phyloP scores from a whole-genome alignment of 495 filamentous ascomycete genomes.

The Xylaria palmicola region DNA sequence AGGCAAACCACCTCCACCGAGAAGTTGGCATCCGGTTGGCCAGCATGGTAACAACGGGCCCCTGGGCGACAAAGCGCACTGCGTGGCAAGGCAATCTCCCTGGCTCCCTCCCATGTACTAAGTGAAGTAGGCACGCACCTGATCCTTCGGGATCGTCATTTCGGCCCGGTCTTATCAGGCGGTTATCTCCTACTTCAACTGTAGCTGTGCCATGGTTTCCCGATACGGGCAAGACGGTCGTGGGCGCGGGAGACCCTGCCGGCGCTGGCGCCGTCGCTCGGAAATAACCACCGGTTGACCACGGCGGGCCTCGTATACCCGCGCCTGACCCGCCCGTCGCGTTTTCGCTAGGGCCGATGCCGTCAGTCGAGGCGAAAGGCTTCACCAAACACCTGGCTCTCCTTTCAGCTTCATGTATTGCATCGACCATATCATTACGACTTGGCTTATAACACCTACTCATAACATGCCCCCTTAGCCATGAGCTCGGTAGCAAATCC shows the following conservation, averaged over 20 bases:
- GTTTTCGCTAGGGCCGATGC: conserved; percentile 2
- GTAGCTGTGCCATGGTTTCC: background rate
- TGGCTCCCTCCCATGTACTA: too few species aligned
- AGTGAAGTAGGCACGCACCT: too few species aligned
- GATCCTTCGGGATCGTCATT: too few species aligned
- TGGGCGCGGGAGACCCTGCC: too few species aligned
- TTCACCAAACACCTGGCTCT: background rate
- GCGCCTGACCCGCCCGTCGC: conserved; percentile 6
- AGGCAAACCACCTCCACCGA: too few species aligned
- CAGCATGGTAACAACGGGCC: too few species aligned
- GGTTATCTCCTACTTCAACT: background rate
- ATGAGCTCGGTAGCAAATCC: background rate
- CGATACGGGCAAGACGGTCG: conserved; percentile 1
- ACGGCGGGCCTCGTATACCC: conserved; percentile 2
- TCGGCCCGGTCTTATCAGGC: background rate
- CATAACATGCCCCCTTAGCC: background rate
- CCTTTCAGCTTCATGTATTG: background rate
- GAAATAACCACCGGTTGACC: conserved; percentile 6
- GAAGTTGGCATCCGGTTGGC: too few species aligned
- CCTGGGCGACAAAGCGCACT: background rate
- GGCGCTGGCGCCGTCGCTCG: background rate
- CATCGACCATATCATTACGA: background rate
- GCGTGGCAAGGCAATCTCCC: too few species aligned
- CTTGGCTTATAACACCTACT: background rate
- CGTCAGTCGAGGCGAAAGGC: background rate